These are phyloP conservation scores for Pleodorina starrii DNA, from an alignment of 139 green algal species.

Conservation along the genomic window DNA sequence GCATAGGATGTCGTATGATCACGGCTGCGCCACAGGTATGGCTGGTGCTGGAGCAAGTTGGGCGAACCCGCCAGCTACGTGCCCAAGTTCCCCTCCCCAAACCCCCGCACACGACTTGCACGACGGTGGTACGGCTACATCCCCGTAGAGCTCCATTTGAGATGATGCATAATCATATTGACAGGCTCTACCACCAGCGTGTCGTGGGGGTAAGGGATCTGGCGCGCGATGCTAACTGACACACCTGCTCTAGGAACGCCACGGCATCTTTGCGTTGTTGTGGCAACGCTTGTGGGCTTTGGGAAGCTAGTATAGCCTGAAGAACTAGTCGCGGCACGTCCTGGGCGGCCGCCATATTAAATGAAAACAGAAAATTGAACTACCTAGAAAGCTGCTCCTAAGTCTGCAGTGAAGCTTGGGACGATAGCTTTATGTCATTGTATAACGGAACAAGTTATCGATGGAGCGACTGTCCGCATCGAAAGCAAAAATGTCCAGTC, in stretches of 20 bases:
- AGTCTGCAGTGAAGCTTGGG: background rate
- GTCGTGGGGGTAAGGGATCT: too few species aligned
- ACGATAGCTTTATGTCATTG: background rate
- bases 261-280: constrained; percentile 62
- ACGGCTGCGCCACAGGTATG: too few species aligned
- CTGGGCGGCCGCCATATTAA: constrained; percentile 28
- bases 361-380: background rate
- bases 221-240: background rate
- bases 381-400: background rate
- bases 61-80: too few species aligned
- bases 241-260: constrained; percentile 59
- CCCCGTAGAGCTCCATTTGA: too few species aligned
- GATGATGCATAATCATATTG: too few species aligned
- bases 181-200: too few species aligned
- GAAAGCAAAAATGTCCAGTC: constrained; percentile 25
- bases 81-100: too few species aligned
- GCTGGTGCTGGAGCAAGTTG: too few species aligned
- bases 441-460: background rate
- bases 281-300: constrained; percentile 35
- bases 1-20: too few species aligned
- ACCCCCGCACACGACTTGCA: too few species aligned
- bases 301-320: constrained; percentile 41
- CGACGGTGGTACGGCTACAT: too few species aligned
- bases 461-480: background rate
- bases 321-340: constrained; percentile 51